Percentiles rank a stretch among this genome's conserved stretches.
Evolutionary conservation across 352 stramenopile genomes (phyloP).

Genomic region (Bremia lactucae): DNA sequence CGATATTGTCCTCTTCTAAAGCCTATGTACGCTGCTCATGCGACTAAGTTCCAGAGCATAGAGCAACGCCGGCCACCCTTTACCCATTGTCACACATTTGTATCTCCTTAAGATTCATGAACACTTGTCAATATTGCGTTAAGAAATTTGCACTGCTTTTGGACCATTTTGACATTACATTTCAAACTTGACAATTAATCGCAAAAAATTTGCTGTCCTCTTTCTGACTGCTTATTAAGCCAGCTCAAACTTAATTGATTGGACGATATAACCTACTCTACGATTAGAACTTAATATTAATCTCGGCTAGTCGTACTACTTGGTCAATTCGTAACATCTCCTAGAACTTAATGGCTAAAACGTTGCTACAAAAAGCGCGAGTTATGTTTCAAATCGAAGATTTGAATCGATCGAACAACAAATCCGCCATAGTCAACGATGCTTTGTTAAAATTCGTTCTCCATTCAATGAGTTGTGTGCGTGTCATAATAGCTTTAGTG

Average conservation of each 20-base stretch:
- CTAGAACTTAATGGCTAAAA: not conserved
- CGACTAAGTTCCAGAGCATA: slow-evolving; percentile 49
- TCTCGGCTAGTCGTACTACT: no score
- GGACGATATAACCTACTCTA: not conserved
- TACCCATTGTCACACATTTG: slow-evolving; percentile 44
- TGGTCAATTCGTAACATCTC: no score
- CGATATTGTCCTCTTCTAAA: slow-evolving; percentile 26
- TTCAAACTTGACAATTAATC: no score
- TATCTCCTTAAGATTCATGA: slow-evolving; percentile 29
- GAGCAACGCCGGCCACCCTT: slow-evolving; percentile 63
- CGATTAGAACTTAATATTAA: not conserved
- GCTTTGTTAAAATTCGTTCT: not conserved
- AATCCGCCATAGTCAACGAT: not conserved
- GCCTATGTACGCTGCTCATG: slow-evolving; percentile 24
- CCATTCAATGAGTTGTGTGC: no score
- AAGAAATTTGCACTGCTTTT: slow-evolving; percentile 25
- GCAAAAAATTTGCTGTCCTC: no score
- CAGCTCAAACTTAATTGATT: not conserved
- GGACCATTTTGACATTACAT: no score
- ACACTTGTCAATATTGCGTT: slow-evolving; percentile 27
- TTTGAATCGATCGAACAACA: not conserved
- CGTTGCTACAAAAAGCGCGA: not conserved
- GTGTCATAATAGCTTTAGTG: no score
- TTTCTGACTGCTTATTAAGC: not conserved
- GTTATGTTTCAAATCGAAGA: not conserved